Base-by-base conservation (phyloP, 73 alveolate genomes). In the Stentor coeruleus region DNA sequence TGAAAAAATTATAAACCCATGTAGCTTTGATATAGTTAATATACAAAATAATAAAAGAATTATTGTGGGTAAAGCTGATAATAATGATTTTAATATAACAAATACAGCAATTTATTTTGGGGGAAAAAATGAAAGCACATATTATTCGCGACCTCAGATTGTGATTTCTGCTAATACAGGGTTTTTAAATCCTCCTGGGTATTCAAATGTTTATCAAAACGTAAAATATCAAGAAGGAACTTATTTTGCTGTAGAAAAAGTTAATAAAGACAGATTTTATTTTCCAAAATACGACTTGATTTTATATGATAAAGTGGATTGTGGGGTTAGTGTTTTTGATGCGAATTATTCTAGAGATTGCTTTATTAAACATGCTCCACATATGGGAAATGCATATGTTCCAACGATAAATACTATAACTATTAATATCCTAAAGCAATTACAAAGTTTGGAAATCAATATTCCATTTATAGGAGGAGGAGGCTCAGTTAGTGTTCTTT, bases 41-140 rank as follows among this genome's bases (percentile, higher is more conserved):
- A 66, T 66, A 28, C 79, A 66, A 66, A 40, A 0, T 20, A 33
- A 33, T 1, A 20, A 20, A 66, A 20, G 79, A 66, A 20, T 20
- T 28, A 66, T 66, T 2, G 39, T 66, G 14, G 79, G 79, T 1
- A 81, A 89, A 39, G 85, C 73, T 76, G 28, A 6, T 58, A 40
- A 89, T 86, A 74, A 85, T 81, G 39, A 20, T 0, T 0, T 66
- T 66, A 31, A 20, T 28, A 20, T 66, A 0, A 66, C 3, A 1
- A 40, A 66, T 11, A 2, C 1, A 0, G 33, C 33, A 20, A 66
- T 1, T 28, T 66, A 26, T 2, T 31, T 31, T 0, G 79, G 79
- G 33, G 39, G 39, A 1, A 20, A 20, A 14, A 66, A 1, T 1
- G 41, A 66, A 28, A 0, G 1, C 2, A 20, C 79, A 66, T 1